Evolutionary conservation across 1,284 basidiomycete genomes (phyloP).

Genomic region (Ganoderma meredithae): DNA sequence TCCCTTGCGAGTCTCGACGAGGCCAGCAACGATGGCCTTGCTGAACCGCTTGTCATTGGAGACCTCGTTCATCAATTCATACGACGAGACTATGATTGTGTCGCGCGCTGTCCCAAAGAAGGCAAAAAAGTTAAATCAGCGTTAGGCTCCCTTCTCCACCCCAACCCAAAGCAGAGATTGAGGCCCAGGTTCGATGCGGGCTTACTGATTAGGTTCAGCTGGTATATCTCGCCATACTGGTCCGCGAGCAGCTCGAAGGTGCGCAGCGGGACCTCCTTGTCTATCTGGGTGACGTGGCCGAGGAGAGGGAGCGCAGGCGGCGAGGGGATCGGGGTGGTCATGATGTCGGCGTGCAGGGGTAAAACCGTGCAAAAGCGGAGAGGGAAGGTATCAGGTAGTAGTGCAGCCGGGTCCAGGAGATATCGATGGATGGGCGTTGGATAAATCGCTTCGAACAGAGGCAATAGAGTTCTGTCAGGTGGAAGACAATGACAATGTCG

Average conservation of each 20-base stretch:
- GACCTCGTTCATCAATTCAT: slow-evolving; percentile 52
- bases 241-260: slow-evolving; percentile 51
- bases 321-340: slow-evolving; percentile 48
- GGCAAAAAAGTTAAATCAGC: too few relatives aligned
- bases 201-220: slow-evolving; percentile 50
- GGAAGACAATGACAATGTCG: slow-evolving; percentile 1
- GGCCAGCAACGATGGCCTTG: slow-evolving; percentile 47
- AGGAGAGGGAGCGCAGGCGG: slow-evolving; percentile 53
- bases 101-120: slow-evolving; percentile 37
- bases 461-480: background rate
- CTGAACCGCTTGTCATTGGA: slow-evolving; percentile 55
- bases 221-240: slow-evolving; percentile 56
- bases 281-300: slow-evolving; percentile 51
- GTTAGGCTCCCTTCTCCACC: background rate
- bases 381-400: background rate
- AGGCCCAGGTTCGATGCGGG: background rate
- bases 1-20: slow-evolving; percentile 50
- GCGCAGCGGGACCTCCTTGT: slow-evolving; percentile 48
- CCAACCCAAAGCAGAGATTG: background rate
- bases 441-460: background rate
- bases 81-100: slow-evolving; percentile 45
- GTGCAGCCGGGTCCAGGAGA: background rate
- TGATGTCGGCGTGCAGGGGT: slow-evolving; percentile 12
- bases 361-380: background rate
- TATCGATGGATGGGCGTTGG: slow-evolving; percentile 2